These are phyloP conservation scores for Hymenoscyphus scutula DNA, from an alignment of 2,329 filamentous ascomycete genomes.

Conservation along the genomic window DNA sequence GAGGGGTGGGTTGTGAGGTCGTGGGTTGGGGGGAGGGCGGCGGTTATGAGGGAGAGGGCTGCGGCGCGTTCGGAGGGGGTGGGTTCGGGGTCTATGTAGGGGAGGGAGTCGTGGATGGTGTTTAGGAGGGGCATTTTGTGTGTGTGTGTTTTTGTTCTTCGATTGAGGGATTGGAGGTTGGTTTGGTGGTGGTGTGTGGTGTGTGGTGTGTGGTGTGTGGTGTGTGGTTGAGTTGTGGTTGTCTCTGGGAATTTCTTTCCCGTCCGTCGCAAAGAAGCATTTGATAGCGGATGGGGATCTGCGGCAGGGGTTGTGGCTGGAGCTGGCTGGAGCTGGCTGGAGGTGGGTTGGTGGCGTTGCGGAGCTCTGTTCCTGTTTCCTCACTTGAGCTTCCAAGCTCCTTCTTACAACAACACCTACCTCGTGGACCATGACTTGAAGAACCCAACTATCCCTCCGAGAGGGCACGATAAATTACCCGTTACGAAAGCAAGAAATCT, in stretches of 20 bases:
- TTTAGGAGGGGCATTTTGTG: slow-evolving; percentile 32
- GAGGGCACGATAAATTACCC: background rate
- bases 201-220: no score
- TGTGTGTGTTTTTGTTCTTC: background rate
- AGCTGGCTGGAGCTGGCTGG: background rate
- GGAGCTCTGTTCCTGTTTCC: background rate
- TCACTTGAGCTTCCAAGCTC: no score
- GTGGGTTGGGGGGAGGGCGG: slow-evolving; percentile 52
- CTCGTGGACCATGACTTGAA: background rate
- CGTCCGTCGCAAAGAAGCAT: background rate
- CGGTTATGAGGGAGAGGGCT: slow-evolving; percentile 66
- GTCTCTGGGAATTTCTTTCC: background rate
- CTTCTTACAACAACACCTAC: background rate
- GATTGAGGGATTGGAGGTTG: slow-evolving; percentile 6
- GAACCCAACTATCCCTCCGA: background rate
- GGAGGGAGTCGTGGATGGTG: slow-evolving; percentile 33
- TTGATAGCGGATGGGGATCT: slow-evolving; percentile 2
- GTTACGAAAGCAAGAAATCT: background rate
- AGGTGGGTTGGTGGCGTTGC: slow-evolving; percentile 4
- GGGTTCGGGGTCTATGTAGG: slow-evolving; percentile 72
- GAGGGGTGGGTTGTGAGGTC: slow-evolving; percentile 43
- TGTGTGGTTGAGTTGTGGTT: background rate
- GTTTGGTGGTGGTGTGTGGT: slow-evolving; percentile 5
- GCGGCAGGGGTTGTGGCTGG: slow-evolving; percentile 7
- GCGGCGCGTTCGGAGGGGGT: slow-evolving; percentile 60